Conservation (phyloP, 345 rosid species). For the Camelina neglecta region DNA sequence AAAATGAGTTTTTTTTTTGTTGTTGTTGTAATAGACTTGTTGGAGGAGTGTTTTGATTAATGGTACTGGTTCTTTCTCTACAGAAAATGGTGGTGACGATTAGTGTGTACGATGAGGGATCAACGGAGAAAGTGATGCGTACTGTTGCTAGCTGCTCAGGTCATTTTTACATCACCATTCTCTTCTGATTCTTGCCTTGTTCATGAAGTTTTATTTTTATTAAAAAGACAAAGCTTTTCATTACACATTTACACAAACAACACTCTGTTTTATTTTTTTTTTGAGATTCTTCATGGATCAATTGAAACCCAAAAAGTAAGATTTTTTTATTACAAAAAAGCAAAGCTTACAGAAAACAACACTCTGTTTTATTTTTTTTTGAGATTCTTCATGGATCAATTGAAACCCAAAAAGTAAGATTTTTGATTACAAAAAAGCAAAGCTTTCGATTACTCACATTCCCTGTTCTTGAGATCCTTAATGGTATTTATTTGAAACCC, state of each 20-base stretch:
- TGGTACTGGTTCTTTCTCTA: constrained; percentile 7
- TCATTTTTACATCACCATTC: constrained; percentile 20
- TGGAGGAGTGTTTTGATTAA: not conserved
- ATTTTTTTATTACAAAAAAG: too few species aligned
- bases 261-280: too few species aligned
- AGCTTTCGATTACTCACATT: too few species aligned
- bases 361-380: not conserved
- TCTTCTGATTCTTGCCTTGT: not conserved
- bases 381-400: not conserved
- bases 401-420: not conserved
- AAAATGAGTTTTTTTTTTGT: not conserved
- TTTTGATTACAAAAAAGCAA: not conserved
- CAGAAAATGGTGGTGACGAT: constrained; percentile 75
- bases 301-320: too few species aligned
- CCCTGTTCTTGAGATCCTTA: too few species aligned
- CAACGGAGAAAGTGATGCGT: constrained; percentile 58
- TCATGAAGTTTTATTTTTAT: not conserved
- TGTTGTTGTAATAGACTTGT: not conserved
- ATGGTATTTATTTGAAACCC: too few species aligned
- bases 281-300: too few species aligned
- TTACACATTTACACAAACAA: not conserved
- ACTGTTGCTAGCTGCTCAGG: constrained; percentile 59
- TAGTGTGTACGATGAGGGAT: constrained; percentile 55
- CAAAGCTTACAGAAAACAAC: too few species aligned
- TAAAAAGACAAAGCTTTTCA: not conserved